Conservation (phyloP, 176 grass and related monocot genomes). For the Oryza longistaminata region DNA sequence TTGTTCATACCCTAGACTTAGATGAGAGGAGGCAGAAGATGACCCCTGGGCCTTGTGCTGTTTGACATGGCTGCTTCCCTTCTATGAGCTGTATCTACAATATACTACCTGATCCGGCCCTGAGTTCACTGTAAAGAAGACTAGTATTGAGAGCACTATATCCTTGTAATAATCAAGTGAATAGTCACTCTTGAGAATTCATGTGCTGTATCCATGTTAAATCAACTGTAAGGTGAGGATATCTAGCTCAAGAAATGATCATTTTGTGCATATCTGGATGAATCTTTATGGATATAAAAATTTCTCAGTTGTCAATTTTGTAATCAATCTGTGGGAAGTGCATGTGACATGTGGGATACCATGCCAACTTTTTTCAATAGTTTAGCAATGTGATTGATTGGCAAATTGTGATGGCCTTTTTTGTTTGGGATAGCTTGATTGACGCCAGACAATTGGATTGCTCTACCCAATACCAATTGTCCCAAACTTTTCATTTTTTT, state of each 20-base stretch:
- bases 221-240: not conserved
- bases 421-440: conserved; percentile 16
- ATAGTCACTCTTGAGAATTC: conserved; percentile 23
- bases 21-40: conserved; percentile 67
- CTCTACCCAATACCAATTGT: not conserved
- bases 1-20: conserved; percentile 52
- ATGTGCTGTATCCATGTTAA: not conserved
- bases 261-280: conserved; percentile 21
- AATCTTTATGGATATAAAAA: conserved; percentile 23
- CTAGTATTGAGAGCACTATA: conserved; percentile 36
- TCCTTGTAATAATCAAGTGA: conserved; percentile 43
- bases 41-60: conserved; percentile 50
- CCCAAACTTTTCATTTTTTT: not conserved
- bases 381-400: conserved; percentile 15
- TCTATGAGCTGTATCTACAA: conserved; percentile 33
- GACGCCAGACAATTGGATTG: conserved; percentile 14
- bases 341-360: conserved; percentile 32
- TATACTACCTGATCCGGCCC: conserved; percentile 23
- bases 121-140: conserved; percentile 47
- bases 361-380: conserved; percentile 19
- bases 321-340: not conserved
- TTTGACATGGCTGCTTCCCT: conserved; percentile 32
- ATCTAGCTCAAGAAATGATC: conserved; percentile 21
- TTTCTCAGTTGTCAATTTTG: conserved; percentile 20
- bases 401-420: not conserved